phyloP scores from a whole-genome alignment of 192 early-diverging fungal species.

The Backusella parvicylindrica region DNA sequence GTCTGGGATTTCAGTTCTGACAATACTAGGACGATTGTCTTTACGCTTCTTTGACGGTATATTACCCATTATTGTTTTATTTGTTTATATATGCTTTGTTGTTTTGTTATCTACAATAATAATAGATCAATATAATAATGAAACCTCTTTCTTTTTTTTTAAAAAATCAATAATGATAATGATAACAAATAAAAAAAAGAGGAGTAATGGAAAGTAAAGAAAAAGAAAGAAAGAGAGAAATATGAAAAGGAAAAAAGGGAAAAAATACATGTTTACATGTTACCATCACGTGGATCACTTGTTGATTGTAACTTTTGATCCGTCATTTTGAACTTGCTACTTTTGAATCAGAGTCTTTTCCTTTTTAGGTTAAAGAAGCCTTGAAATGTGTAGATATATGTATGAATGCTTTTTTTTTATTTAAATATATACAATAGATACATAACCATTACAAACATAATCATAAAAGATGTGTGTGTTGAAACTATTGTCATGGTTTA shows the following conservation, averaged over 20 bases:
- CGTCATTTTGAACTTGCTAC: constrained; percentile 6
- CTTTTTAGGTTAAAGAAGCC: neutral
- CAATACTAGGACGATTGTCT: neutral
- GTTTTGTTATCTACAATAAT: too few species aligned
- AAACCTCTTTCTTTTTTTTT: neutral
- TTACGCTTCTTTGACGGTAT: constrained; percentile 8
- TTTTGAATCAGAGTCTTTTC: constrained; percentile 3
- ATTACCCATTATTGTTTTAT: constrained; percentile 10
- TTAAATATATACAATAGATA: neutral
- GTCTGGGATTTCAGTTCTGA: constrained; percentile 4
- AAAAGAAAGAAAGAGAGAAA: constrained; percentile 1
- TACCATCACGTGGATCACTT: constrained; percentile 1
- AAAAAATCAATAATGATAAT: neutral
- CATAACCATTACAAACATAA: too few species aligned
- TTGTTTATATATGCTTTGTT: too few species aligned
- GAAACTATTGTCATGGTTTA: neutral
- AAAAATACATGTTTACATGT: neutral
- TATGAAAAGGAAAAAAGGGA: neutral
- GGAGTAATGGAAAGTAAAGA: neutral
- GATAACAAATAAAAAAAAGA: neutral
- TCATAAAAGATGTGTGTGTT: neutral
- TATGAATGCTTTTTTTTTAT: neutral
- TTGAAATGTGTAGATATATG: neutral
- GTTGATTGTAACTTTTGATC: neutral
- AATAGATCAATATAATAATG: neutral